phyloP scores from a whole-genome alignment of 2,329 filamentous ascomycete genomes.

The Colletotrichum somersetense region DNA sequence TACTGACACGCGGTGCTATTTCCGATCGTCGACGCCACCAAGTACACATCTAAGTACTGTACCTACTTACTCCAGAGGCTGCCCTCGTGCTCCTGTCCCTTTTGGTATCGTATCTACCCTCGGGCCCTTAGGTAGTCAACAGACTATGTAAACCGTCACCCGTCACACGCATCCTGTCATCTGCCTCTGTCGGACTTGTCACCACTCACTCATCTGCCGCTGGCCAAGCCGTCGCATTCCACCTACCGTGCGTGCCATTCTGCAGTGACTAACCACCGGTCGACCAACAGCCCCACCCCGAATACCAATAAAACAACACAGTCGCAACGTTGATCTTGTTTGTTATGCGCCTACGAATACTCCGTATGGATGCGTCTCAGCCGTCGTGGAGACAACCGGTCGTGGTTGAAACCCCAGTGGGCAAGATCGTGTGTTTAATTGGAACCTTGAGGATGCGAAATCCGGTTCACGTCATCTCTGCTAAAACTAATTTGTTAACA shows the following conservation, averaged over 20 bases:
- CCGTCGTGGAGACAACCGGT: slow-evolving; percentile 31
- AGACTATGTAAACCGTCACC: no score
- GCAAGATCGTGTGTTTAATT: slow-evolving; percentile 3
- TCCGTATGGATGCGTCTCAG: slow-evolving; percentile 21
- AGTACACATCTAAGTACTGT: neutral
- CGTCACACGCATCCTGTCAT: slow-evolving; percentile 21
- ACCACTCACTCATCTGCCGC: slow-evolving; percentile 1
- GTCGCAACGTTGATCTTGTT: slow-evolving; percentile 18
- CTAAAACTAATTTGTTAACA: slow-evolving; percentile 5
- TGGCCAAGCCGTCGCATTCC: slow-evolving; percentile 36
- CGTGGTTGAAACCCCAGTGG: slow-evolving; percentile 20
- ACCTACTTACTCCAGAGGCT: no score
- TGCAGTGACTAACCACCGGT: slow-evolving; percentile 1
- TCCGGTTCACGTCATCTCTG: slow-evolving; percentile 33
- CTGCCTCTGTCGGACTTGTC: slow-evolving; percentile 17
- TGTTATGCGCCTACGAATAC: neutral
- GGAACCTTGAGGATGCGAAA: neutral
- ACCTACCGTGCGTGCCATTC: slow-evolving; percentile 14
- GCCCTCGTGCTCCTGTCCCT: no score
- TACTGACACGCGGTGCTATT: slow-evolving; percentile 21
- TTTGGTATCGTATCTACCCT: no score
- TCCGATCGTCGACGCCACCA: slow-evolving; percentile 31
- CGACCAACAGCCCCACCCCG: neutral
- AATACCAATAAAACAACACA: neutral
- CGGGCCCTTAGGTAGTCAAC: neutral